A percentile compares a stretch with the other conserved stretches of the same genome.
phyloP scores from a whole-genome alignment of 495 filamentous ascomycete genomes.

The Daldinia childiae region DNA sequence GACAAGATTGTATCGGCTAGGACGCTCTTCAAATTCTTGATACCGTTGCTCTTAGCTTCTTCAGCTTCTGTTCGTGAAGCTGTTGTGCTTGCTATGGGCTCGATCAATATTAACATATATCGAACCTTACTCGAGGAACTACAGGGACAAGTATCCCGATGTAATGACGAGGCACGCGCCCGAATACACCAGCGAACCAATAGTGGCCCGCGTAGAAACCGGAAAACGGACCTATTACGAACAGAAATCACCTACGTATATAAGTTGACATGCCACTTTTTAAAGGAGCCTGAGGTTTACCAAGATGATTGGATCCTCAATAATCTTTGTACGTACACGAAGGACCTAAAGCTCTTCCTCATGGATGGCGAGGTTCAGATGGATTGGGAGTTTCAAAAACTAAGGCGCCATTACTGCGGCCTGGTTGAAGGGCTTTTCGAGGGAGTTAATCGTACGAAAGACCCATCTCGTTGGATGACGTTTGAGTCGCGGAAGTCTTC shows the following conservation, averaged over 20 bases:
- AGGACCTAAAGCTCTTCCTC: constrained; percentile 90
- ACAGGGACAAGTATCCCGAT: constrained; percentile 79
- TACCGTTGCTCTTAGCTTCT: constrained; percentile 82
- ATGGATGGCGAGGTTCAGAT: constrained; percentile 94
- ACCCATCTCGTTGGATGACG: constrained; percentile 91
- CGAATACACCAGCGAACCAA: constrained; percentile 82
- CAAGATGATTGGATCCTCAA: constrained; percentile 92
- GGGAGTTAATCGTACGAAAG: constrained; percentile 84
- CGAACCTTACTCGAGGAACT: constrained; percentile 89
- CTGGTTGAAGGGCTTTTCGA: constrained; percentile 93
- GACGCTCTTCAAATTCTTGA: constrained; percentile 87
- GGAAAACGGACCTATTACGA: constrained; percentile 82
- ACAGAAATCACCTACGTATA: constrained; percentile 97
- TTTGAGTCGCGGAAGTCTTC: constrained; percentile 94
- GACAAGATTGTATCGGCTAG: constrained; percentile 90
- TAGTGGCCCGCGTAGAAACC: constrained; percentile 77
- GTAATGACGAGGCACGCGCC: constrained; percentile 89
- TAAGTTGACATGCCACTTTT: constrained; percentile 90
- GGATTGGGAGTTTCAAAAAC: constrained; percentile 94
- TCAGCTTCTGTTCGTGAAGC: constrained; percentile 83
- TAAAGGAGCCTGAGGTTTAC: constrained; percentile 80
- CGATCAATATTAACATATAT: constrained; percentile 96
- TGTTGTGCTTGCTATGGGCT: constrained; percentile 90
- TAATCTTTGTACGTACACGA: constrained; percentile 89
- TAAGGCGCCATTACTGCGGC: constrained; percentile 92